These are phyloP conservation scores for Stagonosporopsis rhizophila DNA, from an alignment of 2,329 filamentous ascomycete genomes.

Conservation along the genomic window DNA sequence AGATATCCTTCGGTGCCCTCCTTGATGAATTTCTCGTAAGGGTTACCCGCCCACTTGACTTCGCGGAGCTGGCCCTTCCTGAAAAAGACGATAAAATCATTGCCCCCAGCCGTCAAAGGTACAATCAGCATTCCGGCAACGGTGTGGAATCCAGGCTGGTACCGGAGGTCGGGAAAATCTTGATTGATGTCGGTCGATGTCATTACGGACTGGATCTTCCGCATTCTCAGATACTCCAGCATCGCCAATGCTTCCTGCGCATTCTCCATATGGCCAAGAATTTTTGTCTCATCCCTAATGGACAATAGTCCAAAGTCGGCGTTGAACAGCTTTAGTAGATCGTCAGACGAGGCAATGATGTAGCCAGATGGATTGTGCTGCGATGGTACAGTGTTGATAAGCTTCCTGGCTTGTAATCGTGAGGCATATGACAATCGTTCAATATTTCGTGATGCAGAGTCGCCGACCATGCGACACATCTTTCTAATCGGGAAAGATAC, in stretches of 20 bases:
- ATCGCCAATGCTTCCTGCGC: conserved; percentile 84
- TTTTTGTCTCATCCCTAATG: conserved; percentile 87
- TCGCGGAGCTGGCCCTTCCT: conserved; percentile 76
- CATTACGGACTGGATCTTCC: conserved; percentile 75
- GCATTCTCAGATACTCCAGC: conserved; percentile 82
- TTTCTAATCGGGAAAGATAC: conserved; percentile 91
- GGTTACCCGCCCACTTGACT: conserved; percentile 87
- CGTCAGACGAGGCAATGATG: conserved; percentile 87
- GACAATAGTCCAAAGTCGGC: conserved; percentile 87
- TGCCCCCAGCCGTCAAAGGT: conserved; percentile 75
- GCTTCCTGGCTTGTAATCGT: conserved; percentile 81
- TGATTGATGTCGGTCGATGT: conserved; percentile 76
- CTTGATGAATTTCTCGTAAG: conserved; percentile 78
- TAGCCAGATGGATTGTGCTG: conserved; percentile 85
- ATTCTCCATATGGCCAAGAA: conserved; percentile 75
- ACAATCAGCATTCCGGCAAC: conserved; percentile 84
- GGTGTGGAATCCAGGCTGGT: conserved; percentile 77
- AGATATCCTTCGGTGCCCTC: conserved; percentile 76
- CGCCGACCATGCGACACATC: conserved; percentile 87
- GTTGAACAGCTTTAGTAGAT: conserved; percentile 82
- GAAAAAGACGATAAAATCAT: conserved; percentile 91
- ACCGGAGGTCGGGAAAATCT: conserved; percentile 83
- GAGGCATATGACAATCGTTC: conserved; percentile 87
- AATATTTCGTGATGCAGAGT: conserved; percentile 85
- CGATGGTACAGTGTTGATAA: conserved; percentile 85